Evolutionary conservation across 176 grass and related monocot genomes (phyloP).

Genomic region (Ensete glaucum): DNA sequence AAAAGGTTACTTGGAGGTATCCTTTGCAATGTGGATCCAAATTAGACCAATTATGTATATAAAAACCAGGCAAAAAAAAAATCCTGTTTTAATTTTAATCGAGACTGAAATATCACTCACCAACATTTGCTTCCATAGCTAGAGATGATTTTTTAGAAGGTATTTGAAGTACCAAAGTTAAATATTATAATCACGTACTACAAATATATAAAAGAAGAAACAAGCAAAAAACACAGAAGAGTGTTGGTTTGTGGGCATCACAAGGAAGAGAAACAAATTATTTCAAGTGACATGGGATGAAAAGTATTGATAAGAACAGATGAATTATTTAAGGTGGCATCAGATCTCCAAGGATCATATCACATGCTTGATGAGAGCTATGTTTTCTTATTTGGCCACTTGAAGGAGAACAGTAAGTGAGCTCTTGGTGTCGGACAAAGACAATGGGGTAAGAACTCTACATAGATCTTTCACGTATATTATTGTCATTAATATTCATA

Average conservation of each 20-base stretch:
- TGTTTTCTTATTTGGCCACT: neutral
- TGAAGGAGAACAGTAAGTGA: no score
- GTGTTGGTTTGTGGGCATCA: neutral
- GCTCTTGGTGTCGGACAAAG: neutral
- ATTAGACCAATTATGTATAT: no score
- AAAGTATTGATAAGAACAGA: neutral
- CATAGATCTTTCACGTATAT: neutral
- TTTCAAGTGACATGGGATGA: neutral
- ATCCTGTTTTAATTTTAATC: no score
- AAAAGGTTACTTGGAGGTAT: no score
- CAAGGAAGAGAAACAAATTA: neutral
- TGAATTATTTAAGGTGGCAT: conserved; percentile 3
- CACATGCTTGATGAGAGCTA: neutral
- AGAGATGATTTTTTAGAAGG: no score
- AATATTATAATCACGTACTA: no score
- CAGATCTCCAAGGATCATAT: conserved; percentile 4
- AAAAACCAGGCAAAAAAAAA: no score
- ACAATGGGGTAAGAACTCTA: neutral
- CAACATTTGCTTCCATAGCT: no score
- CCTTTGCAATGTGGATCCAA: no score
- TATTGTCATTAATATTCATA: no score
- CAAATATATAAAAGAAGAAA: neutral
- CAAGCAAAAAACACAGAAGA: neutral
- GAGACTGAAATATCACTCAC: no score
- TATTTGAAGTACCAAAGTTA: no score